Evolutionary conservation across 2,329 filamentous ascomycete species (phyloP), one percentile per base, ranked within the genome.

Genomic region (Xylaria sp.): DNA sequence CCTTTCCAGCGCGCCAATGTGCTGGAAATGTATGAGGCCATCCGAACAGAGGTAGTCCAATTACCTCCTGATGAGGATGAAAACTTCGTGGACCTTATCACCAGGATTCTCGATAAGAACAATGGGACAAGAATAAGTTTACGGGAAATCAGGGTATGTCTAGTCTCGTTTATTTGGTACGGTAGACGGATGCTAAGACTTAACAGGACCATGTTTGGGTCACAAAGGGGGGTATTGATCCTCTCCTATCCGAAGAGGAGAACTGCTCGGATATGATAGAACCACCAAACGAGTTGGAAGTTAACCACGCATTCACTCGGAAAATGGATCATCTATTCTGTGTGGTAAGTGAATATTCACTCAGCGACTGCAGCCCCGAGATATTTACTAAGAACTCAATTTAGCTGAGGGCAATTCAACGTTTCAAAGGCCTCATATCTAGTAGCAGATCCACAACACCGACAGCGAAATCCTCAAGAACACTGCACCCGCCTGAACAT

Each of bases 191-290:
- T 45, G 59, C 62, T 70, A 44, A 72, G n/a, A 42, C 6, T 11
- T 44, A 50, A 20, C 57, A 97, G 93, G 83, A 88, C 64, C 94
- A 99, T 69, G 85, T 91, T 0, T 99, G 94, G 94, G 91, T 99
- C 13, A 97, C 93, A 5, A 89, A 85, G 66, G 74, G 83, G 51
- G 92, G 91, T 13, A 81, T 77, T 7, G 93, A 97, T 71, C 85
- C 85, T 56, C 77, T 99, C 13, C 79, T 97, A 11, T 84, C 91
- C 7, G 82, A 84, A 41, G 89, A 92, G 60, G 92, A 97, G 67
- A 99, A 99, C 64, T 95, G 90, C 40, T 84, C 88, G 9, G 82
- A 92, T 60, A 76, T 91, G 16, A 79, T 97, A 26, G 90, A 92
- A 57, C 84, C 87, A 4, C 93, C 93, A 1, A 97, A 93, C 52